Evolutionary conservation across 2,329 filamentous ascomycete species (phyloP), one percentile per base, ranked within the genome.

Genomic region (Hypocrella siamensis): DNA sequence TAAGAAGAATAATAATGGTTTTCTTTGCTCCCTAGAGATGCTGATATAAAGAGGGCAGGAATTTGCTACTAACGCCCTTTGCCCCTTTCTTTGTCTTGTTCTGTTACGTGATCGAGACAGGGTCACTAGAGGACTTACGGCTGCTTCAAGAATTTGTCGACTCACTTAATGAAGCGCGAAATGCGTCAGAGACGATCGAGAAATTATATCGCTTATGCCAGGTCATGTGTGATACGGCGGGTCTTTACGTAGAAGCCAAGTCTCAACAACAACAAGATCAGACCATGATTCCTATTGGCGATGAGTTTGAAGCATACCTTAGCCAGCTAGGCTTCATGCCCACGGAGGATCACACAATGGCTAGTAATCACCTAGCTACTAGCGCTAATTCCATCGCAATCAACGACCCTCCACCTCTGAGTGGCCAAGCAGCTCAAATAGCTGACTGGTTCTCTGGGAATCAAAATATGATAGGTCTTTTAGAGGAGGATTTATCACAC

Each of bases 371-470:
- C 18, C 37, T 42, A 11, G 43, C 38, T 21, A 41, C 35, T 7
- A 14, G n/a, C 25, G 25, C 7, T 3, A 26, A 26, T 26, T 10
- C 25, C 25, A 26, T 8, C 12, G 27, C 22, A 10, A 29, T 30
- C 11, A 35, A 38, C n/a, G 35, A 34, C n/a, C 35, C 41, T 6
- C 37, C 39, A 5, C 33, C 38, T 4, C 46, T 49, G n/a, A 49
- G 34, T 33, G 41, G 46, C 6, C 53, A 52, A 35, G 44, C 47
- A n/a, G 42, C 61, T 19, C 64, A 72, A 28, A 50, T 78, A 36
- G 67, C 68, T 3, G 72, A 75, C 38, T 79, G 74, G 74, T 78
- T 76, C 41, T 71, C 68, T 4, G 70, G 73, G 2, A 78, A 70
- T 36, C 61, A 66, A 33, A 73, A 76, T 42, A 68, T 79, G 56